Evolutionary conservation across 306 rosid species (phyloP).

Genomic region (Rosa lucieae): DNA sequence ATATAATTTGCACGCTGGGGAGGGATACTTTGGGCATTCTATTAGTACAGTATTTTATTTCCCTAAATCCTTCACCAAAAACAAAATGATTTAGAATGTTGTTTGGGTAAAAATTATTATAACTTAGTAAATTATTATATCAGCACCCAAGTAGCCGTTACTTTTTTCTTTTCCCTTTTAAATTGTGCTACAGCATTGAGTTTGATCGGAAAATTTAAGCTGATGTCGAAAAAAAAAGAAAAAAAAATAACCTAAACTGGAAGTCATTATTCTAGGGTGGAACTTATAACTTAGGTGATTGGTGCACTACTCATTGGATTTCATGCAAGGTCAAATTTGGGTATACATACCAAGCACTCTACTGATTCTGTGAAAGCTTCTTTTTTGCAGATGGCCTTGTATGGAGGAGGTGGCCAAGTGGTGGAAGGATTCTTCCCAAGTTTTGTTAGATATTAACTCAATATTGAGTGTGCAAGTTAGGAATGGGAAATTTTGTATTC

Average conservation of each 20-base stretch:
- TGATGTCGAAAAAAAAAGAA: not conserved
- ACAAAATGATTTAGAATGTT: not conserved
- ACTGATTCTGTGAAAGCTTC: not conserved
- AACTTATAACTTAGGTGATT: not conserved
- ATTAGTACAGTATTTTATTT: no score
- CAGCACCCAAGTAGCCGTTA: not conserved
- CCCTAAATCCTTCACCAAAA: not conserved
- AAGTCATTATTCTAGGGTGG: not conserved
- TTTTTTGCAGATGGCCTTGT: slow-evolving; percentile 18
- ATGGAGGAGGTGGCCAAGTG: not conserved
- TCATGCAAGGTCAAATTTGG: not conserved
- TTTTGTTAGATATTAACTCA: not conserved
- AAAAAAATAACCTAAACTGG: not conserved
- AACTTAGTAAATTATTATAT: not conserved
- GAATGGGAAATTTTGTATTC: not conserved
- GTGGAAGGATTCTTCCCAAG: slow-evolving; percentile 8
- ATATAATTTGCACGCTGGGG: no score
- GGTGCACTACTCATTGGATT: not conserved
- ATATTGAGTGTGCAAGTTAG: not conserved
- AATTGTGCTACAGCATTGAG: not conserved
- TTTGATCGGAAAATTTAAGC: not conserved
- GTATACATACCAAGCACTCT: not conserved
- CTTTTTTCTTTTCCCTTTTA: not conserved
- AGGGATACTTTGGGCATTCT: not conserved
- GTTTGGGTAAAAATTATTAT: not conserved